Percentiles rank a stretch among this genome's conserved stretches.
These are phyloP conservation scores for Colletotrichum lentis DNA, from an alignment of 2,329 filamentous ascomycete genomes.

Conservation along the genomic window DNA sequence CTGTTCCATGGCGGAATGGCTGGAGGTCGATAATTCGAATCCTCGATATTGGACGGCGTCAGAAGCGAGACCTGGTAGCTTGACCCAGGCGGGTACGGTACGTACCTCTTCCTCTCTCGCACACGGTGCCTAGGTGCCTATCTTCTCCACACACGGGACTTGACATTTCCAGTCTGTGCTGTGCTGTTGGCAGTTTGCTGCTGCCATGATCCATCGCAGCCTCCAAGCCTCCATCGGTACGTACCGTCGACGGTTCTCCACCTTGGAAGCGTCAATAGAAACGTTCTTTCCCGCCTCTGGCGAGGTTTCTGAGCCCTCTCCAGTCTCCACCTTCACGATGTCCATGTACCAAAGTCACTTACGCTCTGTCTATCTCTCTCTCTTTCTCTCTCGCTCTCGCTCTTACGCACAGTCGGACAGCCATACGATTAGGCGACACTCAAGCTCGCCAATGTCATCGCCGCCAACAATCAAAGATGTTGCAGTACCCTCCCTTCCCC, in stretches of 20 bases:
- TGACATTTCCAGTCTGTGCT: not conserved
- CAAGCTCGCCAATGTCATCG: not conserved
- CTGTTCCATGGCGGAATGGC: conserved; percentile 21
- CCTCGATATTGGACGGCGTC: conserved; percentile 18
- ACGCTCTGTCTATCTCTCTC: not conserved
- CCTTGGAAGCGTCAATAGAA: conserved; percentile 36
- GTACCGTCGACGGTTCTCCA: not conserved
- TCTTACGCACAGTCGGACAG: not conserved
- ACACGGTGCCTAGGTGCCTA: too few relatives aligned
- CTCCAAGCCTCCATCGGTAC: conserved; percentile 7
- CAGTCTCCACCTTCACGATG: conserved; percentile 1
- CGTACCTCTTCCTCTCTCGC: not conserved
- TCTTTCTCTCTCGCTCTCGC: not conserved
- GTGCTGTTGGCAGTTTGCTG: not conserved
- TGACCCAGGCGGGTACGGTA: not conserved
- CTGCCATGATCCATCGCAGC: conserved; percentile 8
- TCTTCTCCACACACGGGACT: not conserved
- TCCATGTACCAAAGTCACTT: not conserved
- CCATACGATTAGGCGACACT: not conserved
- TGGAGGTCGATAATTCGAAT: conserved; percentile 18
- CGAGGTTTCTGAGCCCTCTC: conserved; percentile 22
- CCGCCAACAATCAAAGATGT: not conserved
- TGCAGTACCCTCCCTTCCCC: not conserved
- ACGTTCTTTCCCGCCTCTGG: conserved; percentile 37
- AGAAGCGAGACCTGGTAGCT: conserved; percentile 17